Percentiles rank a stretch among this genome's conserved stretches.
phyloP scores from a whole-genome alignment of 768 basidiomycete genomes.

The Crassisporium funariophilum region DNA sequence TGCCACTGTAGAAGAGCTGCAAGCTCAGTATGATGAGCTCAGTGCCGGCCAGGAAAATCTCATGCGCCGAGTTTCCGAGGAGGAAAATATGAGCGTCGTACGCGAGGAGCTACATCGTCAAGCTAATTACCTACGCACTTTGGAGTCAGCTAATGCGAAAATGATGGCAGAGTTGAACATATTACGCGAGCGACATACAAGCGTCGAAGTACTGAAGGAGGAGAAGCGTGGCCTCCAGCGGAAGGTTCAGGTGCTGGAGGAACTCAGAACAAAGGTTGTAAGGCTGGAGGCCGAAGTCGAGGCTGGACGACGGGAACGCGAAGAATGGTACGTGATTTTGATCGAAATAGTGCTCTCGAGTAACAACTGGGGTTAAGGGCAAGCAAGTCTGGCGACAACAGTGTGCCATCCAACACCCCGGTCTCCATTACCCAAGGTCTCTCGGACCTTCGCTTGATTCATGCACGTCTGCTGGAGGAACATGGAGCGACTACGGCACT shows the following conservation, averaged over 20 bases:
- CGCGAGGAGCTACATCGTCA: conserved; percentile 71
- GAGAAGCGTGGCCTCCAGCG: conserved; percentile 68
- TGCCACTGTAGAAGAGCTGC: conserved; percentile 44
- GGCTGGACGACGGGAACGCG: conserved; percentile 55
- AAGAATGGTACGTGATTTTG: conserved; percentile 50
- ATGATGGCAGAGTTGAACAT: conserved; percentile 53
- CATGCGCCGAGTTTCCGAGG: conserved; percentile 32
- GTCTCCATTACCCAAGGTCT: conserved; percentile 60
- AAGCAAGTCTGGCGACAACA: conserved; percentile 28
- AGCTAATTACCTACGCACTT: conserved; percentile 55
- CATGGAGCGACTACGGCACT: conserved; percentile 59
- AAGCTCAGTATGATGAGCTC: conserved; percentile 50
- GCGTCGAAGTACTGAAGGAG: conserved; percentile 71
- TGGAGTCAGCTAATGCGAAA: conserved; percentile 62
- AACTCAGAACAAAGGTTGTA: conserved; percentile 55
- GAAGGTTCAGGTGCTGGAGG: conserved; percentile 51
- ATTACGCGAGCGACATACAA: conserved; percentile 57
- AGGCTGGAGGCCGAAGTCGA: conserved; percentile 67
- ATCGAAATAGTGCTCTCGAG: conserved; percentile 3
- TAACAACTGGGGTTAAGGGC: conserved; percentile 32
- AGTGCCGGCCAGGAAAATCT: conserved; percentile 33
- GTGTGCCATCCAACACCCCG: conserved; percentile 44
- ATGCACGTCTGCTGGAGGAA: conserved; percentile 68
- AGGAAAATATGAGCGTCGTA: conserved; percentile 63
- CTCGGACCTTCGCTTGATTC: conserved; percentile 58